Conservation (phyloP, 2,329 filamentous ascomycete genomes). For the Fusarium robinianum region DNA sequence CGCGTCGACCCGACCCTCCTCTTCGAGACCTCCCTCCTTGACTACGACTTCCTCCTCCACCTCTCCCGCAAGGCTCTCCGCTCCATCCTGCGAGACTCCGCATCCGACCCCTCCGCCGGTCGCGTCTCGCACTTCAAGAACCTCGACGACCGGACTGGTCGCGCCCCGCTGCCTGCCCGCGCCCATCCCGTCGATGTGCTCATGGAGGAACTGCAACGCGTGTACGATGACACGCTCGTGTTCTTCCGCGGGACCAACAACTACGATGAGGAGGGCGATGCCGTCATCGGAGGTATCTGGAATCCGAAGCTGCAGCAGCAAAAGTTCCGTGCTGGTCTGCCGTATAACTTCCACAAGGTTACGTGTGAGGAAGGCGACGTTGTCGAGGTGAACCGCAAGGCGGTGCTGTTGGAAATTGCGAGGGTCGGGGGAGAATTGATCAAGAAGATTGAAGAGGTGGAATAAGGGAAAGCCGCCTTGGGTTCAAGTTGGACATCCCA, state of each 20-base stretch:
- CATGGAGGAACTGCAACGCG: slow-evolving; percentile 65
- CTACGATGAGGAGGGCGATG: slow-evolving; percentile 52
- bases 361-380: slow-evolving; percentile 48
- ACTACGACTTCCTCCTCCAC: slow-evolving; percentile 87
- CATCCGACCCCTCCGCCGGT: slow-evolving; percentile 42
- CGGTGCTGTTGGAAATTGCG: slow-evolving; percentile 73
- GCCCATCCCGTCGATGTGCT: slow-evolving; percentile 67
- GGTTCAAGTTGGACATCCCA: too few relatives aligned
- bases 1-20: slow-evolving; percentile 57
- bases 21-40: slow-evolving; percentile 72
- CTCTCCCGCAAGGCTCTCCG: slow-evolving; percentile 62
- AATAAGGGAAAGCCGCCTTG: too few relatives aligned
- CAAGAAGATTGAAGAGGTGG: slow-evolving; percentile 61
- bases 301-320: slow-evolving; percentile 59
- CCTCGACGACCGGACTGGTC: slow-evolving; percentile 63
- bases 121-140: slow-evolving; percentile 76
- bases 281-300: slow-evolving; percentile 62
- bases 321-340: slow-evolving; percentile 71
- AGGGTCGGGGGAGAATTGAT: slow-evolving; percentile 70
- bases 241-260: slow-evolving; percentile 72
- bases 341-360: slow-evolving; percentile 57
- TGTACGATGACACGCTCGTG: slow-evolving; percentile 72
- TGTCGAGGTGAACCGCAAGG: slow-evolving; percentile 68
- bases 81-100: slow-evolving; percentile 45
- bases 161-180: slow-evolving; percentile 53